A percentile compares a stretch with the other conserved stretches of the same genome.
phyloP scores from a whole-genome alignment of 805 yeast species.

The Lachancea cidri region DNA sequence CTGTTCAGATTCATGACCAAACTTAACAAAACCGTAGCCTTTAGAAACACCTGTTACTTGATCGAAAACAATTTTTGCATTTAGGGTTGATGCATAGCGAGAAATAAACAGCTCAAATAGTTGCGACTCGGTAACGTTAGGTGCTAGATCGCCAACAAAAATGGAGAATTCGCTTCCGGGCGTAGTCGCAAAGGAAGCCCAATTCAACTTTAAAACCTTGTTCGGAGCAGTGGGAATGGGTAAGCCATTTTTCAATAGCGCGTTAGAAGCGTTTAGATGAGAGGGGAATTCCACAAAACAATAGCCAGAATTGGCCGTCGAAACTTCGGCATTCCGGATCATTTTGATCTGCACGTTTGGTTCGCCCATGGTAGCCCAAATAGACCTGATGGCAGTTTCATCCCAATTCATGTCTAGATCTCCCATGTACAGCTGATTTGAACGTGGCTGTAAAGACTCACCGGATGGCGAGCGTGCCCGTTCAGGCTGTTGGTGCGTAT shows the following conservation, averaged over 20 bases:
- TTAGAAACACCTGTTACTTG: slow-evolving; percentile 62
- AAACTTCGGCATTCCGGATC: slow-evolving; percentile 41
- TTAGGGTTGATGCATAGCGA: slow-evolving; percentile 66
- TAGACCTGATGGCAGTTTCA: slow-evolving; percentile 55
- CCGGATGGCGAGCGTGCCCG: background rate
- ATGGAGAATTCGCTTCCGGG: slow-evolving; percentile 50
- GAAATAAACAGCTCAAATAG: slow-evolving; percentile 62
- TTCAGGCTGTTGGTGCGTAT: slow-evolving; percentile 3
- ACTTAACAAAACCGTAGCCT: slow-evolving; percentile 90
- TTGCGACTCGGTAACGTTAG: slow-evolving; percentile 62
- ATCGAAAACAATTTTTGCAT: slow-evolving; percentile 77
- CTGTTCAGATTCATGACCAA: slow-evolving; percentile 58
- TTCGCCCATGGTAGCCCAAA: slow-evolving; percentile 73
- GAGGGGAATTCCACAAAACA: slow-evolving; percentile 75
- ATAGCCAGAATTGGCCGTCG: slow-evolving; percentile 56
- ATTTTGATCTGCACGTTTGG: slow-evolving; percentile 54
- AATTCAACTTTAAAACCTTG: slow-evolving; percentile 62
- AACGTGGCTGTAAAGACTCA: slow-evolving; percentile 3
- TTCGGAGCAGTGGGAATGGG: slow-evolving; percentile 55
- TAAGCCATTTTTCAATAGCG: slow-evolving; percentile 62
- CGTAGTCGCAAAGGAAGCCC: slow-evolving; percentile 50
- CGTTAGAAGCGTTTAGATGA: slow-evolving; percentile 56
- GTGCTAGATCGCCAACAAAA: slow-evolving; percentile 81
- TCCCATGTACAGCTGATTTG: slow-evolving; percentile 72
- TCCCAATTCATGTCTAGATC: slow-evolving; percentile 84